phyloP scores from a whole-genome alignment of 2,329 filamentous ascomycete genomes.

The Fusarium acutatum region DNA sequence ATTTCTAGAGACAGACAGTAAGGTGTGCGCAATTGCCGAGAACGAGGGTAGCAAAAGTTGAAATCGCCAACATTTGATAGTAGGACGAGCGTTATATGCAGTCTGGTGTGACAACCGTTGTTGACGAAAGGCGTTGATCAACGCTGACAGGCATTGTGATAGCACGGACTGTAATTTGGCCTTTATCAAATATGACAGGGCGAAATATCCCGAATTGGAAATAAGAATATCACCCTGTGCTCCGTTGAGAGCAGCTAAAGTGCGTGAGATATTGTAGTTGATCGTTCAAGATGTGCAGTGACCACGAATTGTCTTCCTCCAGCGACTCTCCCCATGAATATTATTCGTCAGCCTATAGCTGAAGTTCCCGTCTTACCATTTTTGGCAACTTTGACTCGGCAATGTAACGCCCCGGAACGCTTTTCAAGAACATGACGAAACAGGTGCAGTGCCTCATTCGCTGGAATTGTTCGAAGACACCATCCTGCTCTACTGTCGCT shows the following conservation, averaged over 20 bases:
- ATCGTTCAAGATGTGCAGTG: neutral
- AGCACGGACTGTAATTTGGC: neutral
- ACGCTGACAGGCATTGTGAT: neutral
- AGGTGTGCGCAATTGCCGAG: constrained; percentile 14
- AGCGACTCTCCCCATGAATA: neutral
- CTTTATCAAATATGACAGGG: constrained; percentile 21
- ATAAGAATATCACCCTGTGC: constrained; percentile 4
- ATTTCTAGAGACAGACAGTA: constrained; percentile 1
- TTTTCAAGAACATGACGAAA: constrained; percentile 34
- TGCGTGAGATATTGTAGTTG: neutral
- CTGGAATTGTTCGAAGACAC: constrained; percentile 4
- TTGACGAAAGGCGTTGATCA: constrained; percentile 3
- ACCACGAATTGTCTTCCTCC: neutral
- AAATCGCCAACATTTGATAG: neutral
- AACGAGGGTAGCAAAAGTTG: neutral
- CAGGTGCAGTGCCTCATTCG: constrained; percentile 15
- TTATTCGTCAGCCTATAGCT: constrained; percentile 1
- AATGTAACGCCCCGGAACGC: constrained; percentile 23
- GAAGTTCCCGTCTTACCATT: constrained; percentile 1
- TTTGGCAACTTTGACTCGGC: neutral
- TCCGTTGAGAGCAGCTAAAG: neutral
- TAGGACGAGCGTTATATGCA: neutral
- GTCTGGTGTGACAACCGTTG: constrained; percentile 6
- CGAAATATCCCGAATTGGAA: neutral
- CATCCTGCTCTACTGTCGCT: constrained; percentile 33